Evolutionary conservation across 192 early-diverging fungal species (phyloP).

Genomic region (Backusella macrospora): DNA sequence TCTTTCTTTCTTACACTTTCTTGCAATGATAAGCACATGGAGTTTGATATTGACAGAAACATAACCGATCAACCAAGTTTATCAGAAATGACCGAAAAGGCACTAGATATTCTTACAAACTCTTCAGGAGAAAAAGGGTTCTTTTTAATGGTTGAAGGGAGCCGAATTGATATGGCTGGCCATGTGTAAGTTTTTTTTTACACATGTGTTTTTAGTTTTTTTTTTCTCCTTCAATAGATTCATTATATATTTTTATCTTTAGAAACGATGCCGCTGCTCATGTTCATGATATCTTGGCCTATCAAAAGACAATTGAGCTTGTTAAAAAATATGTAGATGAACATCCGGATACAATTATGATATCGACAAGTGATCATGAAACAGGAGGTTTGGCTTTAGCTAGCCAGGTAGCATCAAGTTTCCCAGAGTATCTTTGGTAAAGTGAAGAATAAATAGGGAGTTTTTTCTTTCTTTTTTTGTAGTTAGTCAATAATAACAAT

Average conservation of each 20-base stretch:
- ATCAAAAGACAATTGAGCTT: constrained; percentile 73
- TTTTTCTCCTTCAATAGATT: background rate
- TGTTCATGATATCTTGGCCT: constrained; percentile 89
- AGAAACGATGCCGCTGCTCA: constrained; percentile 94
- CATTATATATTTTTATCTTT: constrained; percentile 12
- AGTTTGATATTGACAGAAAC: constrained; percentile 87
- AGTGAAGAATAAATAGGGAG: background rate
- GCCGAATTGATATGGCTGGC: constrained; percentile 95
- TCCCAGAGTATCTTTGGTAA: constrained; percentile 89
- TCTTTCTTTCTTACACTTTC: background rate
- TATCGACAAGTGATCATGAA: constrained; percentile 94
- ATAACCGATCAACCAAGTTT: constrained; percentile 72
- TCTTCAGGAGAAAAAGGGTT: constrained; percentile 72
- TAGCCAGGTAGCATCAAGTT: constrained; percentile 65
- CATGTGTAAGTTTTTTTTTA: constrained; percentile 57
- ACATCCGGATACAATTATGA: constrained; percentile 86
- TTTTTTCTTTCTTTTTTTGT: background rate
- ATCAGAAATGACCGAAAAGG: constrained; percentile 82
- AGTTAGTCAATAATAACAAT: background rate
- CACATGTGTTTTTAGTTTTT: too few relatives aligned
- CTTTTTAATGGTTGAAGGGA: constrained; percentile 97
- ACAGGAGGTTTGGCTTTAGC: constrained; percentile 92
- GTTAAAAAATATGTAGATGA: constrained; percentile 79
- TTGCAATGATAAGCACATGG: constrained; percentile 70
- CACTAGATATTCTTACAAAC: constrained; percentile 70